Percentiles rank a stretch among this genome's conserved stretches.
phyloP scores from a whole-genome alignment of 2,329 filamentous ascomycete species.

The Hymenoscyphus albidus region DNA sequence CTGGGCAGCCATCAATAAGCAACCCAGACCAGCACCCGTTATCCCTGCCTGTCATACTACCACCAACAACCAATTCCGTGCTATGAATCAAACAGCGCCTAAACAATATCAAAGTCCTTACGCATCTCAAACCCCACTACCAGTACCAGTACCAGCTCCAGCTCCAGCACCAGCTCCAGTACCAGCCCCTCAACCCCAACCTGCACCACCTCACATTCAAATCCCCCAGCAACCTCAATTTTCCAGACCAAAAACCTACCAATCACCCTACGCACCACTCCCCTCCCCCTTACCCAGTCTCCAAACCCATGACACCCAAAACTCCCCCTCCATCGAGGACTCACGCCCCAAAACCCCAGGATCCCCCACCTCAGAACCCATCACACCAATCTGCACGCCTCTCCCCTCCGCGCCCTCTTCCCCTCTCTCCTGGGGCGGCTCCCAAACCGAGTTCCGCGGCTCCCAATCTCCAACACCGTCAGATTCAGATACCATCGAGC shows the following conservation, averaged over 20 bases:
- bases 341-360: neutral
- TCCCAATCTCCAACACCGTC: neutral
- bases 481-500: neutral
- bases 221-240: neutral
- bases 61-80: neutral
- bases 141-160: neutral
- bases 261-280: neutral
- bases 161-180: neutral
- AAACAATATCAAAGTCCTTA: conserved; percentile 3
- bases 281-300: neutral
- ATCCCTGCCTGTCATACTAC: neutral
- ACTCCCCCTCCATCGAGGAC: neutral
- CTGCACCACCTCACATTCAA: neutral
- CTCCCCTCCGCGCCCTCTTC: neutral
- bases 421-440: neutral
- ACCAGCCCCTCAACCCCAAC: too few species aligned
- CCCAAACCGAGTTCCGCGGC: neutral
- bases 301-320: neutral
- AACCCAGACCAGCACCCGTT: neutral
- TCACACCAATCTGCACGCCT: neutral
- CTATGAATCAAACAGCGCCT: neutral
- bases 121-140: neutral
- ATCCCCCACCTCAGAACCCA: neutral
- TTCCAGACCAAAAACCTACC: neutral
- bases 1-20: neutral